Conservation (phyloP, 148 eudicot species). For the Nepenthes gracilis region DNA sequence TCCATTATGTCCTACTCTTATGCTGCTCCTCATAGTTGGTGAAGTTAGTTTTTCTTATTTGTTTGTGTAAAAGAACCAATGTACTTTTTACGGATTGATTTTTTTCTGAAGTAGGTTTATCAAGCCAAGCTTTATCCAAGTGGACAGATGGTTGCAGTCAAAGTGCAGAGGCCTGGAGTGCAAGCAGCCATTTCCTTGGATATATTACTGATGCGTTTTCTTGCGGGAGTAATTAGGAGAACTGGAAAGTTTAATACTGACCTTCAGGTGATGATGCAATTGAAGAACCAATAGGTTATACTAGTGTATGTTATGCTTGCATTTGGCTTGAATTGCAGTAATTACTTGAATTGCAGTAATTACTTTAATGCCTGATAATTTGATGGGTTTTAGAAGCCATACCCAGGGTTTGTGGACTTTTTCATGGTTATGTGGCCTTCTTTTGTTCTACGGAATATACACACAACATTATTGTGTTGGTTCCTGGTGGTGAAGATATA, state of each 20-base stretch:
- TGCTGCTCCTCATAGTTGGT: not conserved
- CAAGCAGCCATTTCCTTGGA: conserved; percentile 91
- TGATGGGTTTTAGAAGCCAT: too few species aligned
- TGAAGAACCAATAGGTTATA: not conserved
- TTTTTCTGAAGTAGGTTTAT: conserved; percentile 44
- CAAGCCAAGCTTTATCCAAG: conserved; percentile 59
- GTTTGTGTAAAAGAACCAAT: not conserved
- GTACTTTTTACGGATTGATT: not conserved
- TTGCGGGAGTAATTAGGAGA: conserved; percentile 61
- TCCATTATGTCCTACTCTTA: conserved; percentile 1
- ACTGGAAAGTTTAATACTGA: conserved; percentile 86
- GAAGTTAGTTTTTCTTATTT: not conserved
- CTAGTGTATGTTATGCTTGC: too few species aligned
- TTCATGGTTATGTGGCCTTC: too few species aligned
- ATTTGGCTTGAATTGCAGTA: too few species aligned
- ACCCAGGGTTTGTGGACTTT: too few species aligned
- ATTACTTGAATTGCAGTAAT: too few species aligned
- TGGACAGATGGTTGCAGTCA: conserved; percentile 79
- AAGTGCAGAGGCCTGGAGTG: conserved; percentile 97
- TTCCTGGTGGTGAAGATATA: too few species aligned
- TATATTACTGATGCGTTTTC: conserved; percentile 70
- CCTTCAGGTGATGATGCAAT: conserved; percentile 54
- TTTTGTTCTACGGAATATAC: too few species aligned
- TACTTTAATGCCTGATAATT: too few species aligned
- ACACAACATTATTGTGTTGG: too few species aligned